A percentile compares a stretch with the other conserved stretches of the same genome.
Conservation (phyloP, 2,329 filamentous ascomycete species). For the Coniochaeta hoffmannii region DNA sequence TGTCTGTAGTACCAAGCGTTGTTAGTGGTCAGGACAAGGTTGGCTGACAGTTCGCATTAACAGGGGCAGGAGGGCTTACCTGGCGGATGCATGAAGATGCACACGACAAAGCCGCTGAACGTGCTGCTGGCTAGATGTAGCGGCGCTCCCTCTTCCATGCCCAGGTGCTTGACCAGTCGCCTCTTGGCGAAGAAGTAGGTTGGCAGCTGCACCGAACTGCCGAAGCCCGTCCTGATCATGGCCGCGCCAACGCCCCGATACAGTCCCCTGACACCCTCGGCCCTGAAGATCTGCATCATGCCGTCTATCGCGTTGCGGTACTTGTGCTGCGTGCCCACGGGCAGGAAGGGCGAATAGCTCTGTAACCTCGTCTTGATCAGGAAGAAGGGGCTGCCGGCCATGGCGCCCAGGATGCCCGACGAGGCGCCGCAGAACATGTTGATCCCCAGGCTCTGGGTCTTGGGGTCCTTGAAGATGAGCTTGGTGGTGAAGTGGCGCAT, state of each 20-base stretch:
- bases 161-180: constrained; percentile 70
- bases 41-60: neutral
- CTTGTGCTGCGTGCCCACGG: constrained; percentile 92
- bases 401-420: constrained; percentile 85
- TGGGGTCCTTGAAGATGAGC: constrained; percentile 62
- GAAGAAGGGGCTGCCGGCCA: constrained; percentile 94
- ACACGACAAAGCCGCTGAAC: constrained; percentile 90
- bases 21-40: neutral
- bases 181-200: constrained; percentile 98
- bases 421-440: constrained; percentile 90
- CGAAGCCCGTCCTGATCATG: constrained; percentile 94
- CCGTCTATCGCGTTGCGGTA: constrained; percentile 85
- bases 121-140: constrained; percentile 86
- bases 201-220: constrained; percentile 89
- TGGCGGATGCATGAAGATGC: constrained; percentile 95
- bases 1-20: constrained; percentile 49
- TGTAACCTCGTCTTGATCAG: constrained; percentile 94
- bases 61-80: constrained; percentile 40
- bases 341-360: constrained; percentile 85
- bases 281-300: constrained; percentile 66
- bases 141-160: constrained; percentile 83
- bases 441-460: constrained; percentile 76
- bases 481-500: constrained; percentile 66
- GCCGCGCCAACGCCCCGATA: constrained; percentile 89
- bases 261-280: constrained; percentile 72